These are phyloP conservation scores for Penicillium occitanis DNA, from an alignment of 2,329 filamentous ascomycete genomes.

Conservation along the genomic window DNA sequence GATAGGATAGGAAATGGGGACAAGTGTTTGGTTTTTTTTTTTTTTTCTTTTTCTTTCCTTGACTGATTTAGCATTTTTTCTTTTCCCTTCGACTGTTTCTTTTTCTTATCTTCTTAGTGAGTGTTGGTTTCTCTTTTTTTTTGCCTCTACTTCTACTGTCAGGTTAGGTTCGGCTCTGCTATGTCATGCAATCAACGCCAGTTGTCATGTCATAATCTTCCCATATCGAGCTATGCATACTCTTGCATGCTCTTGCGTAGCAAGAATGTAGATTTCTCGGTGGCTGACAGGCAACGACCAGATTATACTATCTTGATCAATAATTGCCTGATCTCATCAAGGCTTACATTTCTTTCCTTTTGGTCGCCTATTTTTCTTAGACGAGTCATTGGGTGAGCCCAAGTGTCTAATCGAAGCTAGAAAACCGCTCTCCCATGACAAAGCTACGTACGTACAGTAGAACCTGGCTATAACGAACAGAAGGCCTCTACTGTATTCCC, in stretches of 20 bases:
- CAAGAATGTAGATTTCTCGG: too few relatives aligned
- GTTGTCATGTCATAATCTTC: background rate
- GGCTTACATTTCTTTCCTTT: too few relatives aligned
- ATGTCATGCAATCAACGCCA: background rate
- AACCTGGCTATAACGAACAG: too few relatives aligned
- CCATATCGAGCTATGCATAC: background rate
- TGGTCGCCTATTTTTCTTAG: too few relatives aligned
- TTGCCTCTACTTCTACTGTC: background rate
- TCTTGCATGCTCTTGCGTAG: background rate
- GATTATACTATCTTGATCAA: too few relatives aligned
- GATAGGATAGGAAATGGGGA: constrained; percentile 19
- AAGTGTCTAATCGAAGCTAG: too few relatives aligned
- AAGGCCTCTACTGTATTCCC: too few relatives aligned
- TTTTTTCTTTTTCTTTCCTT: background rate
- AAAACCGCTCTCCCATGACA: too few relatives aligned
- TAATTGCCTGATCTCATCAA: too few relatives aligned
- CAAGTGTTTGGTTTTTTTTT: constrained; percentile 1
- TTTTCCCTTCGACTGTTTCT: constrained; percentile 10
- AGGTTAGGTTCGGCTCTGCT: constrained; percentile 8
- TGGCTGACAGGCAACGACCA: too few relatives aligned
- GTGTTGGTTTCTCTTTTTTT: constrained; percentile 1
- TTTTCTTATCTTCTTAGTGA: constrained; percentile 7
- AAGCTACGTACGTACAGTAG: too few relatives aligned
- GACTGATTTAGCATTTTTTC: constrained; percentile 19
- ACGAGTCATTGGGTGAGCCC: too few relatives aligned